Evolutionary conservation across 164 flowering plant genomes (phyloP).

Genomic region (Vitis riparia): DNA sequence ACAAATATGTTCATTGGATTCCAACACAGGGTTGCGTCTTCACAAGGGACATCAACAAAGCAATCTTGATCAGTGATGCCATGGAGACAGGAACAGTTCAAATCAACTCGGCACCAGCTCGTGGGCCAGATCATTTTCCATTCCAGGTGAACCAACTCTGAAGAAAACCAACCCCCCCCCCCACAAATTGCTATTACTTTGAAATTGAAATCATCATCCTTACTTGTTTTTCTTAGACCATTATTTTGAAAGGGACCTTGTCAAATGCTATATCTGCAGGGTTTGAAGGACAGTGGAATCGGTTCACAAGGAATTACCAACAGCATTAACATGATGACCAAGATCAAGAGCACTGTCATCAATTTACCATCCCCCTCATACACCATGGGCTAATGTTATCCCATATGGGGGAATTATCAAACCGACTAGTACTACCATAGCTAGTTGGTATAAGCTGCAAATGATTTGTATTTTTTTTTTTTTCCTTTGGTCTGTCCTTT

Average conservation of each 20-base stretch:
- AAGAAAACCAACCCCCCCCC: background rate
- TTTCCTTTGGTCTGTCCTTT: background rate
- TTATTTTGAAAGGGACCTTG: background rate
- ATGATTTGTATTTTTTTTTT: background rate
- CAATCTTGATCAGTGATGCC: slow-evolving; percentile 91
- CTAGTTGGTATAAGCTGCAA: background rate
- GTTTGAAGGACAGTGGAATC: slow-evolving; percentile 92
- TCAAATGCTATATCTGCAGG: slow-evolving; percentile 42
- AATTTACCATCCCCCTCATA: slow-evolving; percentile 89
- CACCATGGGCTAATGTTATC: slow-evolving; percentile 73
- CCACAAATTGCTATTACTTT: background rate
- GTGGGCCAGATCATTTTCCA: slow-evolving; percentile 99
- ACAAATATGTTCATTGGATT: no score
- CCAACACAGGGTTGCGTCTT: slow-evolving; percentile 80
- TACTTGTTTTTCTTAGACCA: background rate
- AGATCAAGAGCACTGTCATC: slow-evolving; percentile 89
- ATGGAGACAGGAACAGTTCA: slow-evolving; percentile 98
- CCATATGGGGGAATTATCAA: background rate
- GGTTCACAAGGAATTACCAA: slow-evolving; percentile 98
- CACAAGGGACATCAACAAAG: slow-evolving; percentile 96
- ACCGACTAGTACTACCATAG: background rate
- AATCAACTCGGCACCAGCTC: slow-evolving; percentile 98
- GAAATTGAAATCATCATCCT: background rate
- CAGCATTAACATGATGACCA: slow-evolving; percentile 96
- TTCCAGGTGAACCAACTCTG: slow-evolving; percentile 67